Conservation (phyloP, 73 alveolate genomes). For the Blepharisma japonicum region DNA sequence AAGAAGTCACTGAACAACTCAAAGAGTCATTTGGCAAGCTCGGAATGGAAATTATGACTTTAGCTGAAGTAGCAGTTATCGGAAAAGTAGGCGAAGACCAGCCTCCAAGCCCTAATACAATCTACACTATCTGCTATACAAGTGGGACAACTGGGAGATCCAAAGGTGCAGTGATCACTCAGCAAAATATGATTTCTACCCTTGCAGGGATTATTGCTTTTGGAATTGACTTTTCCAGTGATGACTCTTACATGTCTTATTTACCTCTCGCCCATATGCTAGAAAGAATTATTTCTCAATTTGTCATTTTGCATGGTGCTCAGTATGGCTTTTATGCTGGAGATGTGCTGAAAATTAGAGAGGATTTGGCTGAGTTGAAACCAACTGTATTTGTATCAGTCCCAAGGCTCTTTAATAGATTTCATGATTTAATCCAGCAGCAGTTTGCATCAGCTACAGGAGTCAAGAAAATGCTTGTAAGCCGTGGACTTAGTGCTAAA, state of each 20-base stretch:
- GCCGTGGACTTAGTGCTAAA: slow-evolving; percentile 57
- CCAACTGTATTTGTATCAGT: slow-evolving; percentile 37
- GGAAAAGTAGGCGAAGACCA: slow-evolving; percentile 52
- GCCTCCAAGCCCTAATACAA: slow-evolving; percentile 67
- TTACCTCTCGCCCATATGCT: slow-evolving; percentile 87
- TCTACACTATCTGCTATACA: slow-evolving; percentile 76
- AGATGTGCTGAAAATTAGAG: slow-evolving; percentile 42
- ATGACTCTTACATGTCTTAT: slow-evolving; percentile 71
- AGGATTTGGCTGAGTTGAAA: slow-evolving; percentile 51
- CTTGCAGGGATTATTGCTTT: slow-evolving; percentile 27
- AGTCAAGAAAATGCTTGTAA: slow-evolving; percentile 45
- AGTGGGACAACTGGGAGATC: slow-evolving; percentile 92
- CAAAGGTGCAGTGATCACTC: slow-evolving; percentile 86
- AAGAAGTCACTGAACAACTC: background rate
- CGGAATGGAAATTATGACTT: background rate
- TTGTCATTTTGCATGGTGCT: slow-evolving; percentile 54
- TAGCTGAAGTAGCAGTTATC: background rate
- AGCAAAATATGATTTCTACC: slow-evolving; percentile 50
- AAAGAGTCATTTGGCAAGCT: background rate
- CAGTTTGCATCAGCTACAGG: slow-evolving; percentile 50
- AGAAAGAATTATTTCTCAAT: slow-evolving; percentile 67
- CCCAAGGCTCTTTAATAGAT: slow-evolving; percentile 52
- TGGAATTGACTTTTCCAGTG: slow-evolving; percentile 55
- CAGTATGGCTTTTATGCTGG: slow-evolving; percentile 61
- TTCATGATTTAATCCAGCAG: slow-evolving; percentile 73